Conservation (phyloP, 176 grass and related monocot genomes). For the Leersia perrieri region DNA sequence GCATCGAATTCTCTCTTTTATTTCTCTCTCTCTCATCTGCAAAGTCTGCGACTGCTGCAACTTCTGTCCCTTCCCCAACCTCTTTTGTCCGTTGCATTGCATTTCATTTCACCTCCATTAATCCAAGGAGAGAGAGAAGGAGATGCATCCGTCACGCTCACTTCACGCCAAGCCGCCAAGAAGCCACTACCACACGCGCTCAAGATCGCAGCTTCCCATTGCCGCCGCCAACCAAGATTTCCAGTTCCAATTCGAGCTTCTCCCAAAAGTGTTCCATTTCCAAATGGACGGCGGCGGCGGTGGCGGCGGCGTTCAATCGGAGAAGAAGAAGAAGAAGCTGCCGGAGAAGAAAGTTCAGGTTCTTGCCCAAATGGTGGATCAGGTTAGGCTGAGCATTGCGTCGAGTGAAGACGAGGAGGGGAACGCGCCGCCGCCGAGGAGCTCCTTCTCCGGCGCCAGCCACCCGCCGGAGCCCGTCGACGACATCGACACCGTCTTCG, state of each 20-base stretch:
- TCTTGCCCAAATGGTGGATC: conserved; percentile 31
- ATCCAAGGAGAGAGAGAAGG: not conserved
- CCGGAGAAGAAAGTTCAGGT: conserved; percentile 40
- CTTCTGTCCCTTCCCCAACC: conserved; percentile 36
- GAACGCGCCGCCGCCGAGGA: conserved; percentile 34
- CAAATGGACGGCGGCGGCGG: conserved; percentile 28
- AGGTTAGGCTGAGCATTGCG: conserved; percentile 56
- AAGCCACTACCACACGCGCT: conserved; percentile 10
- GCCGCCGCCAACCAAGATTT: conserved; percentile 28
- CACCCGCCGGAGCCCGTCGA: conserved; percentile 62
- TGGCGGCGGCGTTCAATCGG: no score
- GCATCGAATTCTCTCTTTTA: conserved; percentile 21
- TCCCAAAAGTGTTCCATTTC: conserved; percentile 35
- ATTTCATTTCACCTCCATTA: conserved; percentile 31
- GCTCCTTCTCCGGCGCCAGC: conserved; percentile 53
- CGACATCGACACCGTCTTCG: conserved; percentile 43
- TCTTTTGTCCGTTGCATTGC: conserved; percentile 42
- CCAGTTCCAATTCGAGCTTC: conserved; percentile 26
- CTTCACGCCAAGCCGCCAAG: conserved; percentile 32
- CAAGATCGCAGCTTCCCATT: conserved; percentile 24
- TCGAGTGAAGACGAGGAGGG: conserved; percentile 31
- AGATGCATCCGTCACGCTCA: conserved; percentile 42
- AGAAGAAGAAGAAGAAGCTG: no score
- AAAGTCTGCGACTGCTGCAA: conserved; percentile 6
- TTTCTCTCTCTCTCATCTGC: not conserved